phyloP scores from a whole-genome alignment of 805 yeast genomes.

The Grigorovia jiainica region DNA sequence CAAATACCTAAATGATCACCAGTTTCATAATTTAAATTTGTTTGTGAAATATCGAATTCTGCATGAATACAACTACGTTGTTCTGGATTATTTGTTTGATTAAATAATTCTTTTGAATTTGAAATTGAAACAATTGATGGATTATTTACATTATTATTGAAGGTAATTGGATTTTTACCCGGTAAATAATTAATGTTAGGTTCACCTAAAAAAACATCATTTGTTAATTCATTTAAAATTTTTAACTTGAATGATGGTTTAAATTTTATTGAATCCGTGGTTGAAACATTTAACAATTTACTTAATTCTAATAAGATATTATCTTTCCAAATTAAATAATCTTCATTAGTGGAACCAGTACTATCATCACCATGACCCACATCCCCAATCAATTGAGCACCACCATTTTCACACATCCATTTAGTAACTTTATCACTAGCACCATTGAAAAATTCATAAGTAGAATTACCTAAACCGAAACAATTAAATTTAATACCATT shows the following conservation, averaged over 20 bases:
- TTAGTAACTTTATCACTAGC: slow-evolving; percentile 57
- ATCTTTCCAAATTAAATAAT: slow-evolving; percentile 89
- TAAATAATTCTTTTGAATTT: slow-evolving; percentile 57
- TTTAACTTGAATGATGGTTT: slow-evolving; percentile 54
- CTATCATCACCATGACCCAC: slow-evolving; percentile 95
- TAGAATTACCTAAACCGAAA: slow-evolving; percentile 90
- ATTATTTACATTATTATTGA: slow-evolving; percentile 42
- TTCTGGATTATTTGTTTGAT: slow-evolving; percentile 15
- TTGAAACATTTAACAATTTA: not conserved
- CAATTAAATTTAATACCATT: slow-evolving; percentile 55
- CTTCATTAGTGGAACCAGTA: slow-evolving; percentile 89
- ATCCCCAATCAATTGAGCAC: slow-evolving; percentile 66
- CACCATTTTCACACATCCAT: slow-evolving; percentile 40
- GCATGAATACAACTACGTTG: slow-evolving; percentile 77
- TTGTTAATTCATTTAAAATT: slow-evolving; percentile 30
- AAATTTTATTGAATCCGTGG: slow-evolving; percentile 36
- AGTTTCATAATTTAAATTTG: slow-evolving; percentile 76
- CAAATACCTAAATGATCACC: slow-evolving; percentile 95
- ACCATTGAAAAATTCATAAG: slow-evolving; percentile 85
- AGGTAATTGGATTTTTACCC: slow-evolving; percentile 42
- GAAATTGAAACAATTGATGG: slow-evolving; percentile 72
- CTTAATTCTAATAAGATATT: slow-evolving; percentile 49
- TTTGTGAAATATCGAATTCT: slow-evolving; percentile 71
- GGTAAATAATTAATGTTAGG: slow-evolving; percentile 53
- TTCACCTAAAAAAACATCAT: slow-evolving; percentile 68